These are phyloP conservation scores for Talaromyces sp. DNA, from an alignment of 2,329 filamentous ascomycete genomes.

Conservation along the genomic window DNA sequence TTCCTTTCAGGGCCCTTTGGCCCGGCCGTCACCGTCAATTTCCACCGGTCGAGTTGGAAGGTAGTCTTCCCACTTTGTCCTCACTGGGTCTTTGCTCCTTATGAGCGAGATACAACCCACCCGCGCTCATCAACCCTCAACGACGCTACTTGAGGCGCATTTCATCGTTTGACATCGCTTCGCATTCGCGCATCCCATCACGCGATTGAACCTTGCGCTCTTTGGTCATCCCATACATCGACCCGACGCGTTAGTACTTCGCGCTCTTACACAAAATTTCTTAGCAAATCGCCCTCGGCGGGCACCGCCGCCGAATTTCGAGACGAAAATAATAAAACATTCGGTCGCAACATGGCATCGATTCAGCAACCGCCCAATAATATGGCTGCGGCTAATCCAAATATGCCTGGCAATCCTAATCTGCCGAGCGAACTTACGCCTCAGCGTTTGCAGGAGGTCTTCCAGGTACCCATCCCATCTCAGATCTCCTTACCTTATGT, in stretches of 20 bases:
- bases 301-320: slow-evolving; percentile 19
- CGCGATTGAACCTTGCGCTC: neutral
- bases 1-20: slow-evolving; percentile 18
- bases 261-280: slow-evolving; percentile 7
- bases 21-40: slow-evolving; percentile 12
- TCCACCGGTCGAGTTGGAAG: slow-evolving; percentile 11
- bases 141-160: slow-evolving; percentile 11
- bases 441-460: slow-evolving; percentile 74
- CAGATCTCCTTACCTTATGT: neutral
- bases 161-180: slow-evolving; percentile 12
- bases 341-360: slow-evolving; percentile 63
- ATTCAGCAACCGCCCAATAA: slow-evolving; percentile 56
- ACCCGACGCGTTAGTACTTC: slow-evolving; percentile 26
- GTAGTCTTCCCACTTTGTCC: slow-evolving; percentile 6
- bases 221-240: neutral
- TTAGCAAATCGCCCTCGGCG: neutral
- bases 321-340: slow-evolving; percentile 4
- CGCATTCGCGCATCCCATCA: slow-evolving; percentile 9
- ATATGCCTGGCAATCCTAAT: slow-evolving; percentile 62
- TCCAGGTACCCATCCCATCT: slow-evolving; percentile 36
- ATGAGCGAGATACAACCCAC: slow-evolving; percentile 5
- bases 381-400: slow-evolving; percentile 51
- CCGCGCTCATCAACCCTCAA: neutral
- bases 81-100: neutral
- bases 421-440: slow-evolving; percentile 68